A percentile compares a stretch with the other conserved stretches of the same genome.
Conservation (phyloP, 2,329 filamentous ascomycete genomes). For the Raffaelea deltoideospora region DNA sequence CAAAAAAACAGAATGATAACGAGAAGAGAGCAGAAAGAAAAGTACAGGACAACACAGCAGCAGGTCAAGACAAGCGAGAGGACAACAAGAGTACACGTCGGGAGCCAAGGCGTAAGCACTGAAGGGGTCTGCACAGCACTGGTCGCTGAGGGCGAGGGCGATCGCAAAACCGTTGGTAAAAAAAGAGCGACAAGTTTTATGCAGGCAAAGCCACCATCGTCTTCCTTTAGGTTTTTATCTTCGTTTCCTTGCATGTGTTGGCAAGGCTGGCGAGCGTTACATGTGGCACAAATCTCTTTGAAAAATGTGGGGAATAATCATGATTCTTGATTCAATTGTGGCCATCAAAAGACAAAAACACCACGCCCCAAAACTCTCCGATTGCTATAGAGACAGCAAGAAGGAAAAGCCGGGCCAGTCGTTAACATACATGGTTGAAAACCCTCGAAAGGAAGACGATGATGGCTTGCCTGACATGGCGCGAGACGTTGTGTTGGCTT, state of each 20-base stretch:
- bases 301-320: background rate
- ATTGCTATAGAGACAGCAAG: slow-evolving; percentile 1
- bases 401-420: slow-evolving; percentile 15
- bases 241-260: background rate
- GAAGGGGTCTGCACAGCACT: too few relatives aligned
- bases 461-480: slow-evolving; percentile 50
- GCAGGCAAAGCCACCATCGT: background rate
- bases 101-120: too few relatives aligned
- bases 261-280: slow-evolving; percentile 1
- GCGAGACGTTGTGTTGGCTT: too few relatives aligned
- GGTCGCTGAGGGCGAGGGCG: too few relatives aligned
- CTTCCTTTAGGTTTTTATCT: background rate
- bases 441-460: slow-evolving; percentile 47
- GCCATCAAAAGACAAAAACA: slow-evolving; percentile 1
- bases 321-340: slow-evolving; percentile 2
- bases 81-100: background rate
- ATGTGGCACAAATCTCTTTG: background rate
- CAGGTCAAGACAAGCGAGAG: background rate
- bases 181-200: background rate
- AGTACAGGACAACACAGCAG: slow-evolving; percentile 11
- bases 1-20: too few relatives aligned
- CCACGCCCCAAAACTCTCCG: background rate
- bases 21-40: slow-evolving; percentile 12
- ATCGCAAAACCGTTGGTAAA: too few relatives aligned
- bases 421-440: slow-evolving; percentile 55